Conservation (phyloP, 75 land plant genomes). For the Pseudotsuga menziesii region DNA sequence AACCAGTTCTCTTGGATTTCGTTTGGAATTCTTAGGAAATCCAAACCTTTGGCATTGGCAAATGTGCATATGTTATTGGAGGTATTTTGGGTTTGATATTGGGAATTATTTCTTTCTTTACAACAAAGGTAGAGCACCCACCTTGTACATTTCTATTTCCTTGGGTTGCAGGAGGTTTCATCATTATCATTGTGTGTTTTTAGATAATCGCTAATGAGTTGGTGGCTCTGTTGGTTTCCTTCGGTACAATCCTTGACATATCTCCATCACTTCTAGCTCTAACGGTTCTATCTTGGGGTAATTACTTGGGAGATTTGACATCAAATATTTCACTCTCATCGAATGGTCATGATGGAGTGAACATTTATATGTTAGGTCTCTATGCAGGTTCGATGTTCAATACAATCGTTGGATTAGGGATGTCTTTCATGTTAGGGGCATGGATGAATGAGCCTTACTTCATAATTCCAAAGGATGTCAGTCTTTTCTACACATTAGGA, state of each 20-base stretch:
- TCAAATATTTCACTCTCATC: conserved; percentile 48
- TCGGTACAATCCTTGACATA: conserved; percentile 67
- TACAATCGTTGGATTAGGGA: conserved; percentile 63
- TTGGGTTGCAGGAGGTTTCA: conserved; percentile 87
- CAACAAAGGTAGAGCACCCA: conserved; percentile 59
- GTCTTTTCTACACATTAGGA: conserved; percentile 51
- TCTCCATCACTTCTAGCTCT: conserved; percentile 65
- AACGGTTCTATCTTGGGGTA: conserved; percentile 88
- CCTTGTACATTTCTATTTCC: conserved; percentile 68
- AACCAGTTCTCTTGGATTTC: conserved; percentile 73
- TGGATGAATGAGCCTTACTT: conserved; percentile 48
- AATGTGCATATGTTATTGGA: conserved; percentile 28
- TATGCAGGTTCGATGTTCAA: conserved; percentile 90
- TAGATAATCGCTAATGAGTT: conserved; percentile 88
- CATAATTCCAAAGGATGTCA: conserved; percentile 38
- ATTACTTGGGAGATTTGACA: conserved; percentile 73
- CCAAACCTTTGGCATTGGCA: conserved; percentile 14
- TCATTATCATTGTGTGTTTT: conserved; percentile 85
- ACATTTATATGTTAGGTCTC: conserved; percentile 73
- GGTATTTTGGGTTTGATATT: conserved; percentile 33
- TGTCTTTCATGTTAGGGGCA: conserved; percentile 52
- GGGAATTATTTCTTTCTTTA: conserved; percentile 41
- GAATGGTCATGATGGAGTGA: conserved; percentile 59
- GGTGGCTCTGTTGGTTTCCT: conserved; percentile 67
- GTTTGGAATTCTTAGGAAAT: conserved; percentile 42